Conservation (phyloP, 345 rosid species). For the Brassica napus region Da-Ae NC_063443.1:10319501-10320000, state of each 20-base stretch:
- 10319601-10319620: background rate
- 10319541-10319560: constrained; percentile 15
- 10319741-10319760: background rate
- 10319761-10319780: background rate
- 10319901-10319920: background rate
- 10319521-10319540: constrained; percentile 5
- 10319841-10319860: background rate
- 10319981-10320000: constrained; percentile 3
- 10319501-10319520: background rate
- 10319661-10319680: background rate
- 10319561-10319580: background rate
- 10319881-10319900: background rate
- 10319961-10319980: background rate
- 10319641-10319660: background rate
- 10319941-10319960: background rate
- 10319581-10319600: background rate
- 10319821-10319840: constrained; percentile 5
- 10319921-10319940: background rate
- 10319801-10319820: background rate
- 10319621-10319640: too few relatives aligned
- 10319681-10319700: constrained; percentile 2
- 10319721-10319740: background rate
- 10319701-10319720: background rate
- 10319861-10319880: background rate
- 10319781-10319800: background rate